Evolutionary conservation across 2,329 filamentous ascomycete genomes (phyloP).

Genomic region (Chrysoporthe austroafricana): DNA sequence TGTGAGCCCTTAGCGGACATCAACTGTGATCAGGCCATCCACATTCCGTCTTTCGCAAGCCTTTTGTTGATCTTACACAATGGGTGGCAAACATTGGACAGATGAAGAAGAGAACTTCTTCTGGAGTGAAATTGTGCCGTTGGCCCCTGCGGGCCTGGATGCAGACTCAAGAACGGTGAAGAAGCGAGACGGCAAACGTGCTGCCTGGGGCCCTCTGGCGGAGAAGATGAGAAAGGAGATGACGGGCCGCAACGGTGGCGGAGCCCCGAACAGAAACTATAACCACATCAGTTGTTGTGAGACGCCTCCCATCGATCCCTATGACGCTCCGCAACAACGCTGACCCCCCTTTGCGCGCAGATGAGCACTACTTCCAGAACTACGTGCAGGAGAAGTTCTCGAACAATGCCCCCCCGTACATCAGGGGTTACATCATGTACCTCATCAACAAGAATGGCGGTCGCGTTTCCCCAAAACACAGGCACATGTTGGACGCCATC

Average conservation of each 20-base stretch:
- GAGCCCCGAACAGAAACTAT: conserved; percentile 34
- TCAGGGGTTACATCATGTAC: conserved; percentile 4
- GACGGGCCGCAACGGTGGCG: not conserved
- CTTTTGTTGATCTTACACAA: conserved; percentile 33
- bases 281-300: conserved; percentile 36
- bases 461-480: not conserved
- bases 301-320: conserved; percentile 24
- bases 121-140: conserved; percentile 43
- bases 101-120: conserved; percentile 52
- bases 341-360: conserved; percentile 26
- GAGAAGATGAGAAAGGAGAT: not conserved
- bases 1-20: not conserved
- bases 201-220: conserved; percentile 21
- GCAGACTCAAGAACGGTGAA: conserved; percentile 30
- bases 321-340: not conserved
- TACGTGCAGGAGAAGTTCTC: conserved; percentile 20
- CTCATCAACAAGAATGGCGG: not conserved
- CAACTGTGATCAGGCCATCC: not conserved
- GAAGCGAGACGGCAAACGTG: conserved; percentile 30
- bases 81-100: conserved; percentile 58
- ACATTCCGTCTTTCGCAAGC: not conserved
- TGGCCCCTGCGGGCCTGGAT: conserved; percentile 35
- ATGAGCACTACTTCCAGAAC: conserved; percentile 42
- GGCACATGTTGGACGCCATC: not conserved
- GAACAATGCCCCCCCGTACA: conserved; percentile 20